phyloP scores from a whole-genome alignment of 2,329 filamentous ascomycete species.

The Xylaria sp. region DNA sequence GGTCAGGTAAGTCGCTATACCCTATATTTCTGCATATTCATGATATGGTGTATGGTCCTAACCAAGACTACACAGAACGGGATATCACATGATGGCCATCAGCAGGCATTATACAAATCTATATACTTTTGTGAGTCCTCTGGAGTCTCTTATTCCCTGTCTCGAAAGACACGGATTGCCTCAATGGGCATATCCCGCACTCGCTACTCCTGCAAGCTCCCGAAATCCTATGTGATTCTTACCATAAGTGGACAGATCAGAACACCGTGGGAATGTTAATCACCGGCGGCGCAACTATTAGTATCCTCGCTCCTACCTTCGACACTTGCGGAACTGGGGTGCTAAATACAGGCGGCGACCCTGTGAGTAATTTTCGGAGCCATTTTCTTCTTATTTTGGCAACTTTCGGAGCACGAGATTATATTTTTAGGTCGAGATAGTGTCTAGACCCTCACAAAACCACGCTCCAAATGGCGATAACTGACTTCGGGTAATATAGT shows the following conservation, averaged over 20 bases:
- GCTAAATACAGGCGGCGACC: slow-evolving; percentile 50
- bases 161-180: no score
- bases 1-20: slow-evolving; percentile 48
- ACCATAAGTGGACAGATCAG: slow-evolving; percentile 36
- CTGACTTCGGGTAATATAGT: no score
- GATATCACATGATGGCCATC: slow-evolving; percentile 55
- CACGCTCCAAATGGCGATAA: no score
- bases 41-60: slow-evolving; percentile 2
- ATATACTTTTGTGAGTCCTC: slow-evolving; percentile 51
- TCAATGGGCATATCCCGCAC: no score
- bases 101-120: slow-evolving; percentile 56
- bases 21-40: not conserved
- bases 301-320: slow-evolving; percentile 53
- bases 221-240: no score
- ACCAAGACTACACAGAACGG: slow-evolving; percentile 49
- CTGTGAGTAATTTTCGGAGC: no score
- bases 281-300: slow-evolving; percentile 53
- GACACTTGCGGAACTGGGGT: slow-evolving; percentile 53
- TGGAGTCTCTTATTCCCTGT: no score
- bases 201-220: no score
- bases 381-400: no score
- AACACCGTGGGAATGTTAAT: slow-evolving; percentile 55
- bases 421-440: no score
- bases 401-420: no score
- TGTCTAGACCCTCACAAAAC: no score